Conservation (phyloP, 2,329 filamentous ascomycete genomes). For the Aureobasidium sp. region DNA sequence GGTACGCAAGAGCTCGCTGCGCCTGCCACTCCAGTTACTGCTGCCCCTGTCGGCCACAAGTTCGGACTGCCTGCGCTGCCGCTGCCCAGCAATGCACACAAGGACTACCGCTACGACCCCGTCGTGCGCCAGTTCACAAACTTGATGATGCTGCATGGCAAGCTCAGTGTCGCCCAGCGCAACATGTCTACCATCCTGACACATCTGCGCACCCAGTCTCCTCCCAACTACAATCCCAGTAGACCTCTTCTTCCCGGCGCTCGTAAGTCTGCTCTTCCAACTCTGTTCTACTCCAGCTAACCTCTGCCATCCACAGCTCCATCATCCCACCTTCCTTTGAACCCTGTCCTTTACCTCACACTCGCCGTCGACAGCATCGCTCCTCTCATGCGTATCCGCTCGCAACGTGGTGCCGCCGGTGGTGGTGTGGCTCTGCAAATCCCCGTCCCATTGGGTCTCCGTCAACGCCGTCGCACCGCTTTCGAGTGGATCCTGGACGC, state of each 20-base stretch:
- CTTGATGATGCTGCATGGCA: conserved; percentile 83
- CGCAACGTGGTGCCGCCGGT: conserved; percentile 68
- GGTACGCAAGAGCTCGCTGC: not conserved
- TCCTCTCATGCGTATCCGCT: conserved; percentile 72
- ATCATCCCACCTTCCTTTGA: conserved; percentile 69
- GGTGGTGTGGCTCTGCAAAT: conserved; percentile 55
- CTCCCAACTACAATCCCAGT: conserved; percentile 64
- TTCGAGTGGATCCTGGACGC: conserved; percentile 74
- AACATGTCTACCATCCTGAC: conserved; percentile 79
- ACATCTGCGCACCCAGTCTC: conserved; percentile 71
- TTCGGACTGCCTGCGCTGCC: conserved; percentile 64
- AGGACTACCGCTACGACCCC: conserved; percentile 78
- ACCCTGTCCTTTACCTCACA: conserved; percentile 82
- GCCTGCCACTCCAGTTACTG: not conserved
- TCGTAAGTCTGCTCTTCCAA: conserved; percentile 5
- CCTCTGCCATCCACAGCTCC: conserved; percentile 44
- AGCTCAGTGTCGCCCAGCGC: conserved; percentile 84
- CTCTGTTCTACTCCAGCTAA: not conserved
- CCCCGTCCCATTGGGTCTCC: conserved; percentile 17
- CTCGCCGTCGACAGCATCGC: conserved; percentile 88
- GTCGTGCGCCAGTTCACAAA: conserved; percentile 81
- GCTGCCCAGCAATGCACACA: conserved; percentile 52
- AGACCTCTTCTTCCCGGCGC: conserved; percentile 66
- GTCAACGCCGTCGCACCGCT: conserved; percentile 16
- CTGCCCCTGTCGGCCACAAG: conserved; percentile 48